Evolutionary conservation across 192 early-diverging fungal genomes (phyloP), one percentile per base, ranked within the genome.

Genomic region (Rhizophagus sp.): DNA sequence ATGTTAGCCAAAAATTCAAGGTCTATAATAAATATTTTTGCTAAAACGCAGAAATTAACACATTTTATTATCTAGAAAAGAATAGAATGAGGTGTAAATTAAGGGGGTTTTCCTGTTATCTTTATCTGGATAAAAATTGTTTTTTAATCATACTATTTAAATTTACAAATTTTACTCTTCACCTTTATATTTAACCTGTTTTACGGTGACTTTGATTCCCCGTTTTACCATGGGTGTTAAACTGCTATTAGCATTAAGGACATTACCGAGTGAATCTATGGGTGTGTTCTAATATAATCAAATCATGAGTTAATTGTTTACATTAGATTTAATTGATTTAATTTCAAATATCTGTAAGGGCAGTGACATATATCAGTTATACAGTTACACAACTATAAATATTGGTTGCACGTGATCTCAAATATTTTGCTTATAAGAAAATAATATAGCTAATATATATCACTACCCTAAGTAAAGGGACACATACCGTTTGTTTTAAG

Each of bases 171-270:
- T 41, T 47, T 57, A 57, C 19, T 66, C 10, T 34, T 73, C 71
- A 49, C 36, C 71, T 47, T 47, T 34, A 49, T 73, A 73, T 25
- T 25, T 73, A 27, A 73, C 33, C 50, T 49, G 30, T n/a, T n/a
- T 73, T 36, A 73, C 41, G 5, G 15, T 73, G 24, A 73, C 47
- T 44, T 44, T 73, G 17, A 49, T 73, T 44, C 71, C 71, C n/a
- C 71, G 30, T 73, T 73, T 34, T 73, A 73, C 15, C 24, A 44
- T 7, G 4, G 71, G 71, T 19, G 39, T 47, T 13, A 73, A 27
- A 73, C 71, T 73, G 13, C n/a, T 44, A 49, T 73, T 27, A 15
- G 71, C 71, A n/a, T 73, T 22, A 73, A 73, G 8, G 25, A 73
- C 71, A 36, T 73, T 73, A 3, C 71, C 71, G 1, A 73, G 22